These are phyloP conservation scores for Auriculariales sp. DNA, from an alignment of 768 basidiomycete genomes.

Conservation along the genomic window DNA sequence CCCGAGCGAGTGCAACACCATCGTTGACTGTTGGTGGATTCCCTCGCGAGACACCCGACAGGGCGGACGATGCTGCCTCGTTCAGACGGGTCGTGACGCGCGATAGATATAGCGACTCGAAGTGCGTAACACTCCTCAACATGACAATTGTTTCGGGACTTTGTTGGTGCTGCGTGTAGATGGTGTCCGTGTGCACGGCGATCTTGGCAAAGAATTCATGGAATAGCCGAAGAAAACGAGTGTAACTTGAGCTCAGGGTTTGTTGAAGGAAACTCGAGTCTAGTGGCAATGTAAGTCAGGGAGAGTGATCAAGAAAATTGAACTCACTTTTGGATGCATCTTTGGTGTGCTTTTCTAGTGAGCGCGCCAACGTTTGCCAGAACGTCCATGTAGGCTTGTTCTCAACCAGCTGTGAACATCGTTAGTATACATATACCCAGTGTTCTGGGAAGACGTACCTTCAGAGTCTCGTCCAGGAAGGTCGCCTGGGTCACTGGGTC, in stretches of 20 bases:
- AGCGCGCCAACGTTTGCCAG: constrained; percentile 70
- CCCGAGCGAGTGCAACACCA: constrained; percentile 61
- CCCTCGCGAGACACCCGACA: constrained; percentile 48
- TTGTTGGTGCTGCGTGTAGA: constrained; percentile 73
- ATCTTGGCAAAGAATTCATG: constrained; percentile 97
- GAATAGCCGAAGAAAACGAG: constrained; percentile 75
- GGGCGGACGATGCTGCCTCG: constrained; percentile 65
- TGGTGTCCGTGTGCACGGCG: constrained; percentile 87
- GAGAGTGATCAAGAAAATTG: background rate
- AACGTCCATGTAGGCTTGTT: constrained; percentile 84
- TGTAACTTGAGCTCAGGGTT: constrained; percentile 75
- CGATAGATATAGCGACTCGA: constrained; percentile 82
- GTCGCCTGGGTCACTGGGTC: constrained; percentile 60
- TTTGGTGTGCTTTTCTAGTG: constrained; percentile 69
- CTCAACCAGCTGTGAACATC: constrained; percentile 51
- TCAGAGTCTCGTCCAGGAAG: constrained; percentile 90
- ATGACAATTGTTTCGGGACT: constrained; percentile 88
- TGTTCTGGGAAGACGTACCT: constrained; percentile 31
- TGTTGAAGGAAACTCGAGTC: constrained; percentile 86
- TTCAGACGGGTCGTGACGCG: constrained; percentile 73
- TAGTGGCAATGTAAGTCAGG: constrained; percentile 16
- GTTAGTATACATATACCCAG: background rate
- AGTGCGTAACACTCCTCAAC: constrained; percentile 65
- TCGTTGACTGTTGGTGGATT: constrained; percentile 61
- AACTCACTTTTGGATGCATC: constrained; percentile 64